phyloP scores from a whole-genome alignment of 2,329 filamentous ascomycete genomes.

The Ophiostoma perfectum region DNA sequence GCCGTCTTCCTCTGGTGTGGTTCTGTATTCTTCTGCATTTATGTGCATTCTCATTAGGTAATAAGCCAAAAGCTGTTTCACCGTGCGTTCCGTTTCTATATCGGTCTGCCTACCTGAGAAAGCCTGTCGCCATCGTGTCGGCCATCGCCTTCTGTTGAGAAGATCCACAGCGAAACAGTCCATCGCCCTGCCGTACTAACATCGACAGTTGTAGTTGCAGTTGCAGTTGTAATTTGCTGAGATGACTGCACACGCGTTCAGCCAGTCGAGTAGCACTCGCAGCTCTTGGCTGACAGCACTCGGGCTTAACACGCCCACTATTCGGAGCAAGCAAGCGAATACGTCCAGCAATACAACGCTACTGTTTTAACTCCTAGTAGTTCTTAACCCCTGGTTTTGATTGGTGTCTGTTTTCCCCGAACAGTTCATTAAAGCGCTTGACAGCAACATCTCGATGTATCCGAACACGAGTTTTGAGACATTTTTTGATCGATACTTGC shows the following conservation, averaged over 20 bases:
- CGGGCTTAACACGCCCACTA: slow-evolving; percentile 8
- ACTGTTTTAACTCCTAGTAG: no score
- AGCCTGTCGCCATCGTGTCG: background rate
- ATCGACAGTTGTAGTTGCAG: background rate
- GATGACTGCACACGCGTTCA: background rate
- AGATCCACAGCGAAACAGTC: background rate
- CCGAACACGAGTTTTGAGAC: no score
- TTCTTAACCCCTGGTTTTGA: background rate
- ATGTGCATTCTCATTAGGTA: background rate
- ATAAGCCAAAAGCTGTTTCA: slow-evolving; percentile 9
- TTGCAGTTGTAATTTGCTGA: background rate
- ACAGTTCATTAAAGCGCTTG: no score
- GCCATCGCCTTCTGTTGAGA: background rate
- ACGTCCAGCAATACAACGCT: no score
- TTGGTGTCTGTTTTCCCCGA: background rate
- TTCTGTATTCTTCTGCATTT: background rate
- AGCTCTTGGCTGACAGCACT: slow-evolving; percentile 5
- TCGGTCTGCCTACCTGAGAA: no score
- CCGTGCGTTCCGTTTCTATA: background rate
- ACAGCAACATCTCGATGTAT: no score
- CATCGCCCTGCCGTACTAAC: background rate
- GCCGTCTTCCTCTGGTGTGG: background rate
- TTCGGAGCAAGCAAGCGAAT: background rate
- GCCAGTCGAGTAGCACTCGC: background rate
- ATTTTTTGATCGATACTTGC: no score